Evolutionary conservation across 345 rosid species (phyloP).

Genomic region (Gossypium stocksii): DNA sequence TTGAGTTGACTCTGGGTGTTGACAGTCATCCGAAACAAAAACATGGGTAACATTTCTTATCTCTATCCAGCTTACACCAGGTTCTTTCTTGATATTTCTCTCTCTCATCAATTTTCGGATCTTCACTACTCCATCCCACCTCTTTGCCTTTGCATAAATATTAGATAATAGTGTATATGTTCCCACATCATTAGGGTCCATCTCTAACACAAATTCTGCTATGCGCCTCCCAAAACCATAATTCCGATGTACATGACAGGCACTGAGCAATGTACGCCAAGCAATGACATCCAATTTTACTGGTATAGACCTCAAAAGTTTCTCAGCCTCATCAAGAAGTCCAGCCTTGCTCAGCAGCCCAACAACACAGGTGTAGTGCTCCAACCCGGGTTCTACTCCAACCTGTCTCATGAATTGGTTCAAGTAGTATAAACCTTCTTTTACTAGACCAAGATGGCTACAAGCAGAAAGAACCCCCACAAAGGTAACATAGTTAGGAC

Average conservation of each 20-base stretch:
- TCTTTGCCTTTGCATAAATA: constrained; percentile 59
- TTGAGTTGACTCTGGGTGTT: constrained; percentile 53
- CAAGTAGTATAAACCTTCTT: constrained; percentile 54
- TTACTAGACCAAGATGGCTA: constrained; percentile 54
- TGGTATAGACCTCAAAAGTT: constrained; percentile 58
- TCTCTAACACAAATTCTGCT: constrained; percentile 42
- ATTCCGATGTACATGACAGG: constrained; percentile 58
- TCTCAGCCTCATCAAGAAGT: constrained; percentile 49
- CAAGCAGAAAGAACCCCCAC: constrained; percentile 79
- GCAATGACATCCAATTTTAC: constrained; percentile 76
- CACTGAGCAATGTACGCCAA: constrained; percentile 67
- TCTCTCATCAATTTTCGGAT: constrained; percentile 64
- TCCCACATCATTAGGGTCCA: constrained; percentile 68
- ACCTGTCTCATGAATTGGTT: constrained; percentile 49
- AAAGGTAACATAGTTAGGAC: constrained; percentile 69
- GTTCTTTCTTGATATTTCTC: constrained; percentile 68
- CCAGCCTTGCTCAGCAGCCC: constrained; percentile 78
- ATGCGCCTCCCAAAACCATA: constrained; percentile 52
- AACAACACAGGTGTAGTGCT: constrained; percentile 75
- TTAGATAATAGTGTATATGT: constrained; percentile 52
- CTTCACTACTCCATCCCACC: constrained; percentile 66
- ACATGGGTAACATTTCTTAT: constrained; percentile 48
- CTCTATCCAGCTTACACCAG: constrained; percentile 85
- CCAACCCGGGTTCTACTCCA: constrained; percentile 57
- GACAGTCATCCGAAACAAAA: constrained; percentile 59